A percentile compares a stretch with the other conserved stretches of the same genome.
phyloP scores from a whole-genome alignment of 2,329 filamentous ascomycete genomes.

The Seiridium cupressi region DNA sequence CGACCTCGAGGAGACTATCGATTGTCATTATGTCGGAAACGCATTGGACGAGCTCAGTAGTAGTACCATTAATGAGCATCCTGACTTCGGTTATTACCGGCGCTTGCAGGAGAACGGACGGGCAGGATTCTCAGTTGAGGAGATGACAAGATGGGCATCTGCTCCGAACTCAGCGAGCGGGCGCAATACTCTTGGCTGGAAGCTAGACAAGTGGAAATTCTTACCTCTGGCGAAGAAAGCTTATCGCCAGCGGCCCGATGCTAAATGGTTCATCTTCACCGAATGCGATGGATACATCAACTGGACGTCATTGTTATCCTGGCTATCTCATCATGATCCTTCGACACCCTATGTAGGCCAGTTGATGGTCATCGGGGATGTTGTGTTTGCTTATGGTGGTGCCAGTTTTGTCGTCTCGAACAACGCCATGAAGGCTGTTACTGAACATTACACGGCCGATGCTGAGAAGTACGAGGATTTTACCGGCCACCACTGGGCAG shows the following conservation, averaged over 20 bases:
- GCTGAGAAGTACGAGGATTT: conserved; percentile 41
- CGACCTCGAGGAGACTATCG: conserved; percentile 51
- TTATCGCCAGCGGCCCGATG: conserved; percentile 34
- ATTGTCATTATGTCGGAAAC: conserved; percentile 49
- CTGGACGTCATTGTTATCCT: conserved; percentile 50
- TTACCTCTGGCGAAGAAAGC: conserved; percentile 53
- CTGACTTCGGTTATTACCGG: conserved; percentile 52
- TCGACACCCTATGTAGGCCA: conserved; percentile 51
- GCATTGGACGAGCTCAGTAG: conserved; percentile 42
- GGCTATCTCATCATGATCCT: conserved; percentile 50
- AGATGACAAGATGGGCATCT: conserved; percentile 23
- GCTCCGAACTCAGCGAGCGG: conserved; percentile 27
- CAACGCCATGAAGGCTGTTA: conserved; percentile 41
- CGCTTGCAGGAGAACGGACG: conserved; percentile 40
- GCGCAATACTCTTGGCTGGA: conserved; percentile 45
- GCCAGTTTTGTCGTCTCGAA: conserved; percentile 51
- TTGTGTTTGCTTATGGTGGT: conserved; percentile 51
- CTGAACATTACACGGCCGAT: conserved; percentile 38
- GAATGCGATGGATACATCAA: conserved; percentile 58
- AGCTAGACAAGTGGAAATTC: conserved; percentile 58
- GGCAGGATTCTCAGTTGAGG: conserved; percentile 33
- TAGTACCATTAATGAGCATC: conserved; percentile 33
- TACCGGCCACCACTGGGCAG: conserved; percentile 45
- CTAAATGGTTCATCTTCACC: conserved; percentile 59
- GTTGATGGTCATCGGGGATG: conserved; percentile 47